phyloP scores from a whole-genome alignment of 208 protist genomes.

The Leishmania guyanensis region DNA sequence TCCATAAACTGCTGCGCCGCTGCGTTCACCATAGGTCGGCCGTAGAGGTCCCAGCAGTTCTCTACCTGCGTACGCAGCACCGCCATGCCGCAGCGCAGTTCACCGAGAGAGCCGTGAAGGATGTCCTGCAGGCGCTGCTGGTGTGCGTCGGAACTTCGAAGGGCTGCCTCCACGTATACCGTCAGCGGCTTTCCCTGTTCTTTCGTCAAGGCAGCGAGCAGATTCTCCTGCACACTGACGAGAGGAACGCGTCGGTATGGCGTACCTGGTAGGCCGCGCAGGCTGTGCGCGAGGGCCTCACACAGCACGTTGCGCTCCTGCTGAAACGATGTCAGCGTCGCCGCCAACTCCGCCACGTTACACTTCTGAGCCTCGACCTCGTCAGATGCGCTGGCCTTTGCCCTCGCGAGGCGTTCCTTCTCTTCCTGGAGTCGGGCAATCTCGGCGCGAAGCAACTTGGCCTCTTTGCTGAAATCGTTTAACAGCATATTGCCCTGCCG shows the following conservation, averaged over 20 bases:
- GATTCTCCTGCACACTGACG: slow-evolving; percentile 25
- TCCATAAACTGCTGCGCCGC: slow-evolving; percentile 24
- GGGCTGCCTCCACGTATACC: slow-evolving; percentile 25
- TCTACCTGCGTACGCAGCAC: slow-evolving; percentile 67
- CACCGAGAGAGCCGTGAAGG: slow-evolving; percentile 63
- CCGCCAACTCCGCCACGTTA: slow-evolving; percentile 17
- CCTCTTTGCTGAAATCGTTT: slow-evolving; percentile 22
- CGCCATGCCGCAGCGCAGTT: slow-evolving; percentile 50
- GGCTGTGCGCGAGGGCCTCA: slow-evolving; percentile 20
- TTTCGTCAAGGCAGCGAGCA: slow-evolving; percentile 58
- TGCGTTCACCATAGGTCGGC: slow-evolving; percentile 19
- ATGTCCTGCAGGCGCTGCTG: slow-evolving; percentile 48
- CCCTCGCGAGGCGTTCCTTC: slow-evolving; percentile 1
- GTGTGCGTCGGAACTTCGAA: slow-evolving; percentile 31
- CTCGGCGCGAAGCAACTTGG: slow-evolving; percentile 24
- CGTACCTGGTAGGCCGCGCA: slow-evolving; percentile 12
- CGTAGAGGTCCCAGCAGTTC: slow-evolving; percentile 69
- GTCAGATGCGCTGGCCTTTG: not conserved
- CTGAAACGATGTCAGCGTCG: slow-evolving; percentile 26
- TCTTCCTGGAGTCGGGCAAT: slow-evolving; percentile 3
- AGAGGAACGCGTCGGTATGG: not conserved
- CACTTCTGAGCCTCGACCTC: slow-evolving; percentile 25
- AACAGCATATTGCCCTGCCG: slow-evolving; percentile 42
- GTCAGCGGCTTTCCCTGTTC: slow-evolving; percentile 42
- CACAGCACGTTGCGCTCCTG: slow-evolving; percentile 39